Conservation (phyloP, 164 flowering plant genomes). For the Tinospora cordifolia region DNA sequence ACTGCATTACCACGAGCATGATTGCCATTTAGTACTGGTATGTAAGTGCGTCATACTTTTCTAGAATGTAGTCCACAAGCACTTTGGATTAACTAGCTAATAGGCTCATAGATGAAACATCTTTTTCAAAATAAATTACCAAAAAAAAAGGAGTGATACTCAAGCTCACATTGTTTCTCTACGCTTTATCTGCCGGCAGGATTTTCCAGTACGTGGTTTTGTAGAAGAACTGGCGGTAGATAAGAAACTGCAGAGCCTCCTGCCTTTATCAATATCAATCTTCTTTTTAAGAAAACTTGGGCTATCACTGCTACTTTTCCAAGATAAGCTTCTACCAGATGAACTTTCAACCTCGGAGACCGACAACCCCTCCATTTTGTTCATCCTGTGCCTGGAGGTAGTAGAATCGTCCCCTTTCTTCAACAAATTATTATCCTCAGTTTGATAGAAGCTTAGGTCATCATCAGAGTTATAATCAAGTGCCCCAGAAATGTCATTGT, state of each 20-base stretch:
- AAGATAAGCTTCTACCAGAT: slow-evolving; percentile 59
- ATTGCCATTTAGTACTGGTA: background rate
- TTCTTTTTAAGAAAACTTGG: slow-evolving; percentile 34
- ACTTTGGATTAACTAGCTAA: background rate
- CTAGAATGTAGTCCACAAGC: background rate
- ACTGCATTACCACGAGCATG: background rate
- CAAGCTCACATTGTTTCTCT: slow-evolving; percentile 45
- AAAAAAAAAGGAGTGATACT: background rate
- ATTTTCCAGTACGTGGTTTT: slow-evolving; percentile 49
- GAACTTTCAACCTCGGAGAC: slow-evolving; percentile 51
- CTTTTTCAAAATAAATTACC: background rate
- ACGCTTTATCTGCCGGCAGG: slow-evolving; percentile 67
- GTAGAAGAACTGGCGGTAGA: slow-evolving; percentile 38
- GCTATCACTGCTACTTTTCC: slow-evolving; percentile 53
- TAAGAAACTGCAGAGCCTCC: slow-evolving; percentile 30
- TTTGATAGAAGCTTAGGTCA: slow-evolving; percentile 31
- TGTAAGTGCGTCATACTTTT: background rate
- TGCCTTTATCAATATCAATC: slow-evolving; percentile 22
- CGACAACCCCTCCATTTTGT: slow-evolving; percentile 31
- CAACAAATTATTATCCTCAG: slow-evolving; percentile 19
- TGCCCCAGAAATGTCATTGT: slow-evolving; percentile 47
- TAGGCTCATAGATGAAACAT: background rate
- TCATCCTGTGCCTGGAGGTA: slow-evolving; percentile 20
- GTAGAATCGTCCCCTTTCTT: slow-evolving; percentile 29
- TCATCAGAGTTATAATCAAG: slow-evolving; percentile 56